phyloP scores from a whole-genome alignment of 352 stramenopile species.

The Globisporangium splendens region DNA sequence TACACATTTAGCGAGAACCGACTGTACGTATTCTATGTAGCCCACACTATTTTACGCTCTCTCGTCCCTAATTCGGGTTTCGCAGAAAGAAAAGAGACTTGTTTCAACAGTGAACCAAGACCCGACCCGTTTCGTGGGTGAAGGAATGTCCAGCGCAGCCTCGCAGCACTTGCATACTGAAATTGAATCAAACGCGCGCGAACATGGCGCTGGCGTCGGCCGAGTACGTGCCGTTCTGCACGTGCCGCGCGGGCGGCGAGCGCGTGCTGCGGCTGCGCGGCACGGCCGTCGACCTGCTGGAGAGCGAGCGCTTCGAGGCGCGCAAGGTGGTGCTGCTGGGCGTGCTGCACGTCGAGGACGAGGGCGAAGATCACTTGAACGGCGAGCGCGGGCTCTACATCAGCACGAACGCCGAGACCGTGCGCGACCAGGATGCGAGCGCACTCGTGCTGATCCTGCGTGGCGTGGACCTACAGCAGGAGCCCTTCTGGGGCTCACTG shows the following conservation, averaged over 20 bases:
- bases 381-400: slow-evolving; percentile 56
- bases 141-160: no score
- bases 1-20: no score
- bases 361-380: slow-evolving; percentile 9
- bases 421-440: slow-evolving; percentile 45
- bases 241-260: slow-evolving; percentile 19
- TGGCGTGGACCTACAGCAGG: slow-evolving; percentile 37
- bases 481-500: slow-evolving; percentile 65
- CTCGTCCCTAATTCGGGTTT: no score
- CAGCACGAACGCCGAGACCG: slow-evolving; percentile 32
- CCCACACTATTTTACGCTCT: no score
- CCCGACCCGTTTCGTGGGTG: no score
- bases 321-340: slow-evolving; percentile 58
- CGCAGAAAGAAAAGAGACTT: no score
- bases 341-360: slow-evolving; percentile 36
- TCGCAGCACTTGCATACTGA: no score
- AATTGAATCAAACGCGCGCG: no score
- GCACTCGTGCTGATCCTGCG: slow-evolving; percentile 51
- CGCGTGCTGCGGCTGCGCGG: slow-evolving; percentile 38
- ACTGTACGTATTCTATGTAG: no score
- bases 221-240: slow-evolving; percentile 60
- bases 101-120: no score
- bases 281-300: slow-evolving; percentile 44
- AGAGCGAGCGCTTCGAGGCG: slow-evolving; percentile 33
- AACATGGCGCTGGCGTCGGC: slow-evolving; percentile 3